Percentiles rank a stretch among this genome's conserved stretches.
phyloP scores from a whole-genome alignment of 441 rosid species.

The Cnidoscolus chayamansa region DNA sequence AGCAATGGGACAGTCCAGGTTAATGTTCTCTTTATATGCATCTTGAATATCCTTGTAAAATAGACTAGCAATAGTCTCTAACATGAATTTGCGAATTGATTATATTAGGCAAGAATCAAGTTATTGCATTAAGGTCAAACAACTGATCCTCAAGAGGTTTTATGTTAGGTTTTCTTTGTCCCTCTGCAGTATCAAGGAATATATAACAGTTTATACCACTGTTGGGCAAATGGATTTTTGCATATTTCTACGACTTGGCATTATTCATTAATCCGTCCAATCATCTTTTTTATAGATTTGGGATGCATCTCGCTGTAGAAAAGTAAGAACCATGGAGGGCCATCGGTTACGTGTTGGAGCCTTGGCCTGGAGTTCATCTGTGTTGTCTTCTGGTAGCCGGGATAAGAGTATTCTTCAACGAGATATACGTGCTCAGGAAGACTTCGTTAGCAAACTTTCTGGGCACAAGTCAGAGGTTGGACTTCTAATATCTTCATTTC shows the following conservation, averaged over 20 bases:
- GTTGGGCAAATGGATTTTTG: background rate
- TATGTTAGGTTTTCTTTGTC: background rate
- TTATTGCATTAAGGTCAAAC: background rate
- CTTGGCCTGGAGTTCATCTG: constrained; percentile 81
- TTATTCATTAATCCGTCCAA: background rate
- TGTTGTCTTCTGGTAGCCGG: constrained; percentile 89
- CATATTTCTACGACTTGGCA: background rate
- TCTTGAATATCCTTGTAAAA: background rate
- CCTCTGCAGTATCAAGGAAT: background rate
- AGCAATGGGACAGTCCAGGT: constrained; percentile 90
- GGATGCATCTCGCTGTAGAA: constrained; percentile 83
- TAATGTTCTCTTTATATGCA: constrained; percentile 8
- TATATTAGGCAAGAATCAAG: background rate
- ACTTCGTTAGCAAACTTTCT: constrained; percentile 73
- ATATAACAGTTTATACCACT: background rate
- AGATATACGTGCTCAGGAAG: constrained; percentile 76
- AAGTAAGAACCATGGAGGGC: constrained; percentile 90
- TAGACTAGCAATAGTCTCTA: background rate
- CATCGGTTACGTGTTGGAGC: constrained; percentile 89
- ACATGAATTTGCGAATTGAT: background rate
- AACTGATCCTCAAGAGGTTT: background rate
- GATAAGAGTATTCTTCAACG: constrained; percentile 89
- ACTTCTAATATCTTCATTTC: constrained; percentile 14
- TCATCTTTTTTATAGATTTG: constrained; percentile 52
- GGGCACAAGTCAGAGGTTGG: constrained; percentile 90